Conservation (phyloP, 768 basidiomycete species). For the Hysterangium stoloniferum region DNA sequence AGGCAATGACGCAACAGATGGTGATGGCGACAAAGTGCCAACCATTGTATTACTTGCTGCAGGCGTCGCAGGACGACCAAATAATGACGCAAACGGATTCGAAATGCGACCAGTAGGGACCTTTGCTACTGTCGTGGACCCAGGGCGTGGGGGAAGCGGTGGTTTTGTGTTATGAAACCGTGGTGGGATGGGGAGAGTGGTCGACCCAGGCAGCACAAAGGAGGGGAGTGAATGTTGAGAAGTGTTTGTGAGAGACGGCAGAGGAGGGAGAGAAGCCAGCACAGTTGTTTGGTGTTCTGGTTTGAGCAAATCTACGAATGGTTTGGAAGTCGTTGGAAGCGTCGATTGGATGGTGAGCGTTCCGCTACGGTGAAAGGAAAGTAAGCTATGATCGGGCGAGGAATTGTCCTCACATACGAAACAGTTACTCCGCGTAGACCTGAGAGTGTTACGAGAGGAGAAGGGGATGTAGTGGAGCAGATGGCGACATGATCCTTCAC, state of each 20-base stretch:
- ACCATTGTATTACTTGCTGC: slow-evolving; percentile 26
- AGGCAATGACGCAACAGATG: slow-evolving; percentile 23
- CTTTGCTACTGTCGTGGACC: slow-evolving; percentile 15
- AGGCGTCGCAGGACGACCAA: slow-evolving; percentile 36
- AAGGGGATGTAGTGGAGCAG: slow-evolving; percentile 43
- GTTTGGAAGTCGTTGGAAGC: slow-evolving; percentile 32
- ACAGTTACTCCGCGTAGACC: slow-evolving; percentile 70
- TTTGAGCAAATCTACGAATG: slow-evolving; percentile 32
- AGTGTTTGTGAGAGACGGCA: slow-evolving; percentile 33
- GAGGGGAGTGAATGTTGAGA: slow-evolving; percentile 41
- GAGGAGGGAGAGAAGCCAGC: slow-evolving; percentile 44
- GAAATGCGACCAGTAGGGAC: slow-evolving; percentile 36
- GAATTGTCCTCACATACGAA: slow-evolving; percentile 36
- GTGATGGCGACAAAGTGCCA: slow-evolving; percentile 27
- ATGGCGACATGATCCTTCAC: slow-evolving; percentile 78
- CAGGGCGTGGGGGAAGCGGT: slow-evolving; percentile 34
- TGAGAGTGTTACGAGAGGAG: slow-evolving; percentile 67
- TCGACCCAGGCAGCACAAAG: slow-evolving; percentile 36
- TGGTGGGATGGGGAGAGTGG: slow-evolving; percentile 27
- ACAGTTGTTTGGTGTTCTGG: slow-evolving; percentile 30
- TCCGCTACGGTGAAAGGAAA: slow-evolving; percentile 21
- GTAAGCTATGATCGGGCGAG: not conserved
- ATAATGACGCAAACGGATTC: slow-evolving; percentile 78
- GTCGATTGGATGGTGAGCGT: slow-evolving; percentile 38
- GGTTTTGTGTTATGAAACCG: slow-evolving; percentile 39